A percentile compares a stretch with the other conserved stretches of the same genome.
These are phyloP conservation scores for Didymella arachidicola DNA, from an alignment of 2,329 filamentous ascomycete species.

Conservation along the genomic window DNA sequence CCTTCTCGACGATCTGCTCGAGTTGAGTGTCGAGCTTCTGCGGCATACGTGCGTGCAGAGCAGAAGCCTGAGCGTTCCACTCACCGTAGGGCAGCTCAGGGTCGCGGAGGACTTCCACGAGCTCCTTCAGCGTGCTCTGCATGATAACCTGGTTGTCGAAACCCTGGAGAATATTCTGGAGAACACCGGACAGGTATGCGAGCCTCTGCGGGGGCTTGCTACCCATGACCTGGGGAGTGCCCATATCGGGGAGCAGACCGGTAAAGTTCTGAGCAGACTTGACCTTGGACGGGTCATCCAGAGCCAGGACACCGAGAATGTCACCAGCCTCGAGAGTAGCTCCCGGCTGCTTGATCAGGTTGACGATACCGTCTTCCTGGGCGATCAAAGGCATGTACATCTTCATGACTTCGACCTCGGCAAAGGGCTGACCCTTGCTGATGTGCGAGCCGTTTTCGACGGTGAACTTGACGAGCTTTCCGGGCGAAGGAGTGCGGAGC, in stretches of 20 bases:
- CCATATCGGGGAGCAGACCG: slow-evolving; percentile 86
- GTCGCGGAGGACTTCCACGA: slow-evolving; percentile 89
- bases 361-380: slow-evolving; percentile 93
- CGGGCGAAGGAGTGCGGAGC: slow-evolving; percentile 90
- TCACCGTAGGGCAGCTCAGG: slow-evolving; percentile 94
- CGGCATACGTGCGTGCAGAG: slow-evolving; percentile 96
- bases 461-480: slow-evolving; percentile 97
- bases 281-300: slow-evolving; percentile 94
- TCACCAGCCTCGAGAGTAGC: slow-evolving; percentile 97
- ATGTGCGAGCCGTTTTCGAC: slow-evolving; percentile 96
- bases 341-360: slow-evolving; percentile 98
- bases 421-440: slow-evolving; percentile 88
- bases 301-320: slow-evolving; percentile 93
- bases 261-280: slow-evolving; percentile 96
- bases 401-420: slow-evolving; percentile 99
- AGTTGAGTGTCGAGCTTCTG: slow-evolving; percentile 87
- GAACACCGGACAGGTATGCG: slow-evolving; percentile 75
- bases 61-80: slow-evolving; percentile 94
- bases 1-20: slow-evolving; percentile 83
- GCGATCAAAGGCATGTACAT: slow-evolving; percentile 99
- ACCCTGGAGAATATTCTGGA: slow-evolving; percentile 87
- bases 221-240: slow-evolving; percentile 84
- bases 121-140: slow-evolving; percentile 81
- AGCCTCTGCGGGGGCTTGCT: slow-evolving; percentile 93
- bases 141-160: slow-evolving; percentile 99